phyloP scores from a whole-genome alignment of 176 grass and related monocot species.

The Avena insularis region DNA sequence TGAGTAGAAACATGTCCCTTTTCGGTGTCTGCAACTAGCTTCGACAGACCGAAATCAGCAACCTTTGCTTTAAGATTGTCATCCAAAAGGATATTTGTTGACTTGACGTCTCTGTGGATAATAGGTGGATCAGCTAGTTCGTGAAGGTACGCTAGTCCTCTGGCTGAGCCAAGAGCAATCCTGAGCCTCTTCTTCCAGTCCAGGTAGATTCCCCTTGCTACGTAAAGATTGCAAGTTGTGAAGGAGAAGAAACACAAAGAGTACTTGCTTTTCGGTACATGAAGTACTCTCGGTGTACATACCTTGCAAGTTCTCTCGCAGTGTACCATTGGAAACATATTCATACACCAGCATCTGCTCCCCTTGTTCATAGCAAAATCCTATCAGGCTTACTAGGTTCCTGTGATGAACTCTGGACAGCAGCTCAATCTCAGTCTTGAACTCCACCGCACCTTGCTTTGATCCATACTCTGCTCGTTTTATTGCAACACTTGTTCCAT shows the following conservation, averaged over 20 bases:
- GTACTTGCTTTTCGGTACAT: neutral
- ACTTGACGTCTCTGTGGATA: conserved; percentile 95
- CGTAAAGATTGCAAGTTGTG: conserved; percentile 24
- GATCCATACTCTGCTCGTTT: conserved; percentile 84
- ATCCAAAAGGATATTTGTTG: conserved; percentile 89
- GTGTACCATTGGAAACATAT: conserved; percentile 74
- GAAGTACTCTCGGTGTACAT: conserved; percentile 28
- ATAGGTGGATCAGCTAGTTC: conserved; percentile 83
- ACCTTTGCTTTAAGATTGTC: conserved; percentile 82
- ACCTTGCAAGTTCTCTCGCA: conserved; percentile 81
- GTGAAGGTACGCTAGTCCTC: conserved; percentile 87
- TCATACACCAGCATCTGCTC: conserved; percentile 96
- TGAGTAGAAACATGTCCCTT: conserved; percentile 86
- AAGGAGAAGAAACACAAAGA: neutral
- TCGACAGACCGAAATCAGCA: conserved; percentile 89
- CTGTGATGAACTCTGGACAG: conserved; percentile 92
- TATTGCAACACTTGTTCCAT: conserved; percentile 69
- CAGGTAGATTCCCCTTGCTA: conserved; percentile 65
- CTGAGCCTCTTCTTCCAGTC: conserved; percentile 81
- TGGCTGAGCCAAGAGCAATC: conserved; percentile 80
- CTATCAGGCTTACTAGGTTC: conserved; percentile 81
- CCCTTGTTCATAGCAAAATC: conserved; percentile 88
- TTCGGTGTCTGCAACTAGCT: conserved; percentile 60
- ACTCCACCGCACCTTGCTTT: conserved; percentile 83
- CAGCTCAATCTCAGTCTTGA: conserved; percentile 95